Conservation (phyloP, 768 basidiomycete species). For the Macrolepiota fuliginosa region DNA sequence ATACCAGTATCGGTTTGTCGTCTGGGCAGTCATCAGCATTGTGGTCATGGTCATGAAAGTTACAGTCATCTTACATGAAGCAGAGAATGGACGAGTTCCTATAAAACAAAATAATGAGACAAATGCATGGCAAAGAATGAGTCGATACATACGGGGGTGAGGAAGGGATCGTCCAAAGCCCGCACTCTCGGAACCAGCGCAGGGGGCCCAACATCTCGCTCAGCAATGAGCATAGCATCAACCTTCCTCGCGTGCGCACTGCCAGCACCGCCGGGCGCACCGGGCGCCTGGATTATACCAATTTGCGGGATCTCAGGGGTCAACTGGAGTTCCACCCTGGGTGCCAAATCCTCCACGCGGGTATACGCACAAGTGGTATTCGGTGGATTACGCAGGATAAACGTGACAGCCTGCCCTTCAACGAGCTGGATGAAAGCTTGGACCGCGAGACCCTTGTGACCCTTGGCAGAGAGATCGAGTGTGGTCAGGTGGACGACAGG, state of each 20-base stretch:
- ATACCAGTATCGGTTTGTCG: conserved; percentile 83
- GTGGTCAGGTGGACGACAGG: conserved; percentile 58
- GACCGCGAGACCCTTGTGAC: conserved; percentile 71
- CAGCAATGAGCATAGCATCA: background rate
- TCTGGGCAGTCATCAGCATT: conserved; percentile 23
- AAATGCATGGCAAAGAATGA: conserved; percentile 26
- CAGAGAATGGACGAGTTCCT: conserved; percentile 58
- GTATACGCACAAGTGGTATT: conserved; percentile 8
- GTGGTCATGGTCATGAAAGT: background rate
- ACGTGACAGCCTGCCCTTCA: conserved; percentile 91
- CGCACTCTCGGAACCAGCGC: background rate
- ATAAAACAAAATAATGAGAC: background rate
- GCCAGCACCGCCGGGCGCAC: background rate
- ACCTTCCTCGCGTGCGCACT: background rate
- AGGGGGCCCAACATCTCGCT: background rate
- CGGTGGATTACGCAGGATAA: conserved; percentile 75
- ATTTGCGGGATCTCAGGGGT: background rate
- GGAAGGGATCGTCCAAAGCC: conserved; percentile 54
- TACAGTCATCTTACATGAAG: conserved; percentile 43
- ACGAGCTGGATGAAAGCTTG: conserved; percentile 55
- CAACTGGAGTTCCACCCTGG: background rate
- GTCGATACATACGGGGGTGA: conserved; percentile 64
- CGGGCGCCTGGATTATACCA: background rate
- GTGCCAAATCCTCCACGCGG: background rate
- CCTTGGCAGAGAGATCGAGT: conserved; percentile 66